Percentiles rank a stretch among this genome's conserved stretches.
These are phyloP conservation scores for Xylaria nigripes DNA, from an alignment of 495 filamentous ascomycete genomes.

Conservation along the genomic window DNA sequence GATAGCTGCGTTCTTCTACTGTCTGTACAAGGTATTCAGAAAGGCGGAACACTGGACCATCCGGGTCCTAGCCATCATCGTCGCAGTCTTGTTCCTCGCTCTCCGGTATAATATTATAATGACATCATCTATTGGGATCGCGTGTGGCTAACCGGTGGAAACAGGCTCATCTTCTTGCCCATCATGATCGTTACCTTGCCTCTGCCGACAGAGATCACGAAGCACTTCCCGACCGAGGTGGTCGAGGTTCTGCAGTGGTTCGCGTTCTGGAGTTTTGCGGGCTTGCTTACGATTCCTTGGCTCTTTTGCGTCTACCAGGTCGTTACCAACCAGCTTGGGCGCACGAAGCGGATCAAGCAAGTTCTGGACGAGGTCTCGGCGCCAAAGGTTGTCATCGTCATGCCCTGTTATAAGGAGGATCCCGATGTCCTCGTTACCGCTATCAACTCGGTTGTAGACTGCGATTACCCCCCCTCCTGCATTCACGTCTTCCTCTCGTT, in stretches of 20 bases:
- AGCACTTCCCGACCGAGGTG: slow-evolving; percentile 59
- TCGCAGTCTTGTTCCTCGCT: slow-evolving; percentile 62
- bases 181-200: slow-evolving; percentile 94
- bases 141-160: slow-evolving; percentile 3
- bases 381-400: slow-evolving; percentile 92
- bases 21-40: slow-evolving; percentile 74
- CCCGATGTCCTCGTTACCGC: slow-evolving; percentile 80
- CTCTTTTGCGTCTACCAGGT: slow-evolving; percentile 87
- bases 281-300: slow-evolving; percentile 80
- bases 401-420: slow-evolving; percentile 95
- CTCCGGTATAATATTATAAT: slow-evolving; percentile 53
- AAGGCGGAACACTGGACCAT: slow-evolving; percentile 88
- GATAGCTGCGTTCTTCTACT: slow-evolving; percentile 88
- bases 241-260: slow-evolving; percentile 82
- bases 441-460: slow-evolving; percentile 85
- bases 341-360: slow-evolving; percentile 71
- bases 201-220: slow-evolving; percentile 60
- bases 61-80: slow-evolving; percentile 62
- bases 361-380: slow-evolving; percentile 77
- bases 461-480: slow-evolving; percentile 88
- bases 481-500: slow-evolving; percentile 96
- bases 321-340: slow-evolving; percentile 75
- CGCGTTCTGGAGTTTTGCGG: slow-evolving; percentile 90
- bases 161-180: slow-evolving; percentile 76
- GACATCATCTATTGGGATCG: background rate